Evolutionary conservation across 2,329 filamentous ascomycete species (phyloP), one percentile per base, ranked within the genome.

Genomic region (Cladophialophora bantiana): DNA sequence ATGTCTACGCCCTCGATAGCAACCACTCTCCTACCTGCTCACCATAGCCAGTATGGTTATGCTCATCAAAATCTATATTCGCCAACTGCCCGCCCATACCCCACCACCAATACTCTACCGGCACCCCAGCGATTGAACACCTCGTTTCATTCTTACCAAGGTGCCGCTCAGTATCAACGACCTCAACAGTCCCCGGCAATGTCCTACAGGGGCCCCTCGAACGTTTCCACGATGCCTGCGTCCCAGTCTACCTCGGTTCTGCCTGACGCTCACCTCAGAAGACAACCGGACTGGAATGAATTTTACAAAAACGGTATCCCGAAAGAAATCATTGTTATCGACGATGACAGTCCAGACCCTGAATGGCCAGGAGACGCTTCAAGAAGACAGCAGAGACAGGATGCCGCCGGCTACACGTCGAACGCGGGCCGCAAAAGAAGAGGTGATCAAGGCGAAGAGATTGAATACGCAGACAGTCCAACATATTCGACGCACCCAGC

Each of bases 1-100:
- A 94, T 94, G 91, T 94, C 91, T 84, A 93, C 91, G 73, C 91
- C 91, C 73, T 92, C 90, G 69, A 90, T 89, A 75, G 89, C 89
- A 75, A 90, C 89, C 78, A 89, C 89, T 75, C 90, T 89, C 73
- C 84, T 92, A 76, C 88, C 89, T 77, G 87, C 86, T 75, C 88
- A 89, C 79, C 86, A 88, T 79, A 85, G 86, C 69, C 85, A 85
- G 75, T 88, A 89, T 82, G 83, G 80, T 72, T 89, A 89, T 75
- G 84, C 87, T 70, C 83, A 84, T 76, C 83, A 84, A 70, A 82
- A 82, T 69, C 77, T 80, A 68, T 87, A 86, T 75, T 86, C 88
- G 74, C 76, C 84, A 55, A 79, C 83, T 71, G 78, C 82, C 68
- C 70, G 65, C 18, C 76, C 82, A 67, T 88, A 84, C 78, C 81